phyloP scores from a whole-genome alignment of 1,284 basidiomycete genomes.

The Paramarasmius palmivorus region DNA sequence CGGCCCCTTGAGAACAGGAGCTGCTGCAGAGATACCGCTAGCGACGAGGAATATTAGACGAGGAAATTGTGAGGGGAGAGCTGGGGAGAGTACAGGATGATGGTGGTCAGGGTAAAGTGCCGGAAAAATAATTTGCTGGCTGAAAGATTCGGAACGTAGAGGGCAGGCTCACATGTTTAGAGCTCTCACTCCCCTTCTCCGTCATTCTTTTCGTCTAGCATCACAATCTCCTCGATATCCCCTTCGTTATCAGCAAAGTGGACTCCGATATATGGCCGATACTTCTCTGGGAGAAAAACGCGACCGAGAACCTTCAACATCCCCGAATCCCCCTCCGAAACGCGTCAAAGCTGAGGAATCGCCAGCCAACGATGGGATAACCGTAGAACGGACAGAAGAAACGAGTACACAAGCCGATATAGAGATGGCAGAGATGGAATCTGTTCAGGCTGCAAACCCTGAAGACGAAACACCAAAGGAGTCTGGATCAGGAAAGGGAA shows the following conservation, averaged over 20 bases:
- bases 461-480: not conserved
- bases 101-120: too few species aligned
- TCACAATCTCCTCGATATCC: not conserved
- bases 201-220: not conserved
- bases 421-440: not conserved
- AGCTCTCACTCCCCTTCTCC: not conserved
- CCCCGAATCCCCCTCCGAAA: not conserved
- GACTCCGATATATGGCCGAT: not conserved
- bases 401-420: too few species aligned
- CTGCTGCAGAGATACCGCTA: too few species aligned
- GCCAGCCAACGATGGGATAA: not conserved
- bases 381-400: too few species aligned
- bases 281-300: slow-evolving; percentile 3
- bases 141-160: too few species aligned
- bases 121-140: too few species aligned
- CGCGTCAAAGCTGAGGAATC: slow-evolving; percentile 5
- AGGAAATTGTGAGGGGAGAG: too few species aligned
- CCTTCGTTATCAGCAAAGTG: not conserved
- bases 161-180: too few species aligned
- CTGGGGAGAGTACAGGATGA: too few species aligned
- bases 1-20: too few species aligned
- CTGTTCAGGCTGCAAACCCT: not conserved
- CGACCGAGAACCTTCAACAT: not conserved
- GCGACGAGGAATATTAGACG: too few species aligned
- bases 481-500: not conserved